Evolutionary conservation across 2,329 filamentous ascomycete genomes (phyloP), one percentile per base, ranked within the genome.

Genomic region (Ophiostoma ips): DNA sequence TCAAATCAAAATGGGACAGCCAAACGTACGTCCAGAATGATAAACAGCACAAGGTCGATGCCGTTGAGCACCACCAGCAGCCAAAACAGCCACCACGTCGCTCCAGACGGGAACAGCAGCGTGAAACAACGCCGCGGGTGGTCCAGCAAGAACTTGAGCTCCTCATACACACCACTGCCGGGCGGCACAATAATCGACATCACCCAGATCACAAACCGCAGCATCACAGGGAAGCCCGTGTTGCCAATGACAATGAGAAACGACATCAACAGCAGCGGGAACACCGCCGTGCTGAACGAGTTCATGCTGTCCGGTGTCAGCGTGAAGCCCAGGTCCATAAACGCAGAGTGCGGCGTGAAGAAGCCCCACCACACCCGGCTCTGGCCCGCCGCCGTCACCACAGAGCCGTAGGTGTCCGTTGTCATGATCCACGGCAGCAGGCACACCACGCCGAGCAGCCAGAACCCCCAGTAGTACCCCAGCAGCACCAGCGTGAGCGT

Each of bases 121-220:
- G 92, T 98, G 61, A 98, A 98, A 66, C 92, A 98, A 50, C 92
- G 84, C 61, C 92, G 83, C 1, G 92, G 92, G 58, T 98, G 92
- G 60, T 96, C 90, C 1, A 98, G 76, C 18, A 98, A 69, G 59
- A 98, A 98, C 35, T 79, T 77, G 11, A 96, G 69, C 63, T 95
- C 90, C 63, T 98, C 90, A 79, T 86, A 95, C 1, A 94, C 63
- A 1, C 83, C 81, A 24, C 80, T 85, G 7, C 66, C 75, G 24
- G 66, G 67, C 3, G 84, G 81, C 1, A 81, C 75, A 45, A 84
- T 56, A 50, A 82, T 78, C 12, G 86, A 87, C 33, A 76, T 61
- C 1, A 83, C 59, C 90, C 92, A 98, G 53, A 98, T 96, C 55
- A 92, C 78, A 60, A 95, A 85, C 8, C 92, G 84, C 21, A 96